A percentile compares a stretch with the other conserved stretches of the same genome.
Conservation (phyloP, 129 eudicot genomes). For the Escallonia herrerae region DNA sequence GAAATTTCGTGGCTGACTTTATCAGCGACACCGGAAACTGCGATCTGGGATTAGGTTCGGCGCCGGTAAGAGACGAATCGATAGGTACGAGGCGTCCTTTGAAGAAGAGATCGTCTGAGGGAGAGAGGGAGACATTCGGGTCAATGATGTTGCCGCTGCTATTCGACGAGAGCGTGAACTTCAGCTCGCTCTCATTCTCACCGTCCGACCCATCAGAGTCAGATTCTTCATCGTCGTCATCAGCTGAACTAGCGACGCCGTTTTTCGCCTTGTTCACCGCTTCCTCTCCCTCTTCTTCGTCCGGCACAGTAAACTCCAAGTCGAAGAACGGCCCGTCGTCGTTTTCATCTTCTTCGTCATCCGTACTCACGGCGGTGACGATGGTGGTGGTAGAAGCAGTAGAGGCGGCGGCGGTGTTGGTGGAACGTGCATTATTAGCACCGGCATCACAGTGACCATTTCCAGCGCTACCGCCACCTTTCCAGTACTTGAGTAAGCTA, state of each 20-base stretch:
- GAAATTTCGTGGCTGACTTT: conserved; percentile 58
- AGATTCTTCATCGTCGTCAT: conserved; percentile 4
- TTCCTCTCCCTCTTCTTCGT: conserved; percentile 14
- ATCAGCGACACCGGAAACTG: conserved; percentile 39
- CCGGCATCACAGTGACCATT: neutral
- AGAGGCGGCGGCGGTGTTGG: conserved; percentile 18
- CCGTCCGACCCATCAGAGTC: conserved; percentile 27
- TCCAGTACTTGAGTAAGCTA: conserved; percentile 77
- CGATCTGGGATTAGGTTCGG: conserved; percentile 23
- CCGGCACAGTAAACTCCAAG: conserved; percentile 57
- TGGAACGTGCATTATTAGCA: conserved; percentile 5
- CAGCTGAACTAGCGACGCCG: neutral
- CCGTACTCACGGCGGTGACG: conserved; percentile 17
- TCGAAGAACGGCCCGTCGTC: conserved; percentile 87
- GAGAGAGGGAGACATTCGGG: conserved; percentile 34
- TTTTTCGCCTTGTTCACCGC: neutral
- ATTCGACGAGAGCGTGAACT: conserved; percentile 35
- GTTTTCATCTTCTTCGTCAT: conserved; percentile 27
- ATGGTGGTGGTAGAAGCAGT: conserved; percentile 21
- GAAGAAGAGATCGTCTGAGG: conserved; percentile 61
- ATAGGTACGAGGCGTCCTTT: conserved; percentile 50
- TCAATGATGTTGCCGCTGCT: conserved; percentile 36
- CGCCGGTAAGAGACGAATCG: conserved; percentile 17
- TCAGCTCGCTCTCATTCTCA: conserved; percentile 29
- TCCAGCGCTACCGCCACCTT: conserved; percentile 21